Evolutionary conservation across 345 rosid genomes (phyloP).

Genomic region (Lepidium sativum): DNA sequence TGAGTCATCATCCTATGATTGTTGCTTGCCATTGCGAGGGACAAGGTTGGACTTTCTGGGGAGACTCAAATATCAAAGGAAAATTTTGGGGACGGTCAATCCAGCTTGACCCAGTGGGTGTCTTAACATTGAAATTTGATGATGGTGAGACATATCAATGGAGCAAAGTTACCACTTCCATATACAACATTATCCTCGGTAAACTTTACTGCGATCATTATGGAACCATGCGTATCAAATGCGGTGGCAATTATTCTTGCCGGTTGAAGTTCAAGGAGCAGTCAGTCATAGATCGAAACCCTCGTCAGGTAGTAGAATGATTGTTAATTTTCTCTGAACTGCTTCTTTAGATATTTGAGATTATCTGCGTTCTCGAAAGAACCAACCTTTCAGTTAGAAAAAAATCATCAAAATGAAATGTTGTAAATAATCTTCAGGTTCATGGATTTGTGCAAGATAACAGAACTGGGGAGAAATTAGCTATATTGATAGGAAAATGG

Average conservation of each 20-base stretch:
- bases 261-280: conserved; percentile 98
- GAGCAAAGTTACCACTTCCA: conserved; percentile 99
- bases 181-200: conserved; percentile 93
- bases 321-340: not conserved
- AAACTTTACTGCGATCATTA: conserved; percentile 95
- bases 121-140: conserved; percentile 76
- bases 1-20: conserved; percentile 96
- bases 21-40: conserved; percentile 99
- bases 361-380: not conserved
- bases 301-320: conserved; percentile 67
- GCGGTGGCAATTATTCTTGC: conserved; percentile 80
- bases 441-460: conserved; percentile 98
- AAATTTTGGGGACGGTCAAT: conserved; percentile 97
- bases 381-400: not conserved
- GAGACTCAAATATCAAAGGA: conserved; percentile 94
- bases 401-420: not conserved
- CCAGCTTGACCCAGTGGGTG: conserved; percentile 98
- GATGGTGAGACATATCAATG: conserved; percentile 87
- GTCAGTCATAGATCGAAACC: conserved; percentile 93
- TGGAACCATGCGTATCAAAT: conserved; percentile 93
- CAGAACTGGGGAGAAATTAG: conserved; percentile 94
- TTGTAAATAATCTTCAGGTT: conserved; percentile 42
- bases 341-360: not conserved
- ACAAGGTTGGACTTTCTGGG: conserved; percentile 99
- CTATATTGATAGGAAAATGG: conserved; percentile 95